These are phyloP conservation scores for Leptosphaerulina australis DNA, from an alignment of 2,329 filamentous ascomycete genomes.

Conservation along the genomic window DNA sequence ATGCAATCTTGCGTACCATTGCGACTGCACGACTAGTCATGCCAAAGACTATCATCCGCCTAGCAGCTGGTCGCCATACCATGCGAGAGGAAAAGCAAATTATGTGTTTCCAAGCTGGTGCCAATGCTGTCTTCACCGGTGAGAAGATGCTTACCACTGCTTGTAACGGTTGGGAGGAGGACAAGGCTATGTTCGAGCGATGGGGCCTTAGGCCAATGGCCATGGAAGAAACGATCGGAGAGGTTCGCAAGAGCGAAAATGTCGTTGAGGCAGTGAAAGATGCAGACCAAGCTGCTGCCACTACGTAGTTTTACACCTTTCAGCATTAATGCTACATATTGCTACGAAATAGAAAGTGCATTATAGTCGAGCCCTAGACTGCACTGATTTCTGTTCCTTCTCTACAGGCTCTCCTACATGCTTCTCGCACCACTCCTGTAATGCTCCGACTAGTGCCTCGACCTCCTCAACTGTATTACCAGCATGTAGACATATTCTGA, in stretches of 20 bases:
- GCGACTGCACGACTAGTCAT: slow-evolving; percentile 83
- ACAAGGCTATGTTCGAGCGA: slow-evolving; percentile 78
- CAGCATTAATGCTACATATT: neutral
- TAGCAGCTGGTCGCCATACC: slow-evolving; percentile 82
- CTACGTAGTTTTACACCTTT: neutral
- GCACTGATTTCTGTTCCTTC: neutral
- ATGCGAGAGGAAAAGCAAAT: slow-evolving; percentile 90
- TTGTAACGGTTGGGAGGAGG: slow-evolving; percentile 89
- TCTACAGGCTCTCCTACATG: neutral
- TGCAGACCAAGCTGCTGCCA: slow-evolving; percentile 13
- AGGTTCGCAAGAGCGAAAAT: slow-evolving; percentile 31
- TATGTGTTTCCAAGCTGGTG: slow-evolving; percentile 86
- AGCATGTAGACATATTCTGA: slow-evolving; percentile 52
- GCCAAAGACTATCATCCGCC: slow-evolving; percentile 82
- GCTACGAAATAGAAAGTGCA: neutral
- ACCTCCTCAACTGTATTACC: slow-evolving; percentile 49
- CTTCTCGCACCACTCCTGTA: slow-evolving; percentile 41
- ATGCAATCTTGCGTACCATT: slow-evolving; percentile 79
- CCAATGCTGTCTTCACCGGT: slow-evolving; percentile 93
- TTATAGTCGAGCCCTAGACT: slow-evolving; percentile 1
- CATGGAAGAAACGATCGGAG: slow-evolving; percentile 44
- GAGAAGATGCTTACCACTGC: slow-evolving; percentile 96
- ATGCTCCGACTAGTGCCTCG: slow-evolving; percentile 35
- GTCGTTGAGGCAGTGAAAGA: slow-evolving; percentile 20
- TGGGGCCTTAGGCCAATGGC: slow-evolving; percentile 84